These are phyloP conservation scores for Symbiodinium pilosum DNA, from an alignment of 73 alveolate species.

Conservation along the genomic window DNA sequence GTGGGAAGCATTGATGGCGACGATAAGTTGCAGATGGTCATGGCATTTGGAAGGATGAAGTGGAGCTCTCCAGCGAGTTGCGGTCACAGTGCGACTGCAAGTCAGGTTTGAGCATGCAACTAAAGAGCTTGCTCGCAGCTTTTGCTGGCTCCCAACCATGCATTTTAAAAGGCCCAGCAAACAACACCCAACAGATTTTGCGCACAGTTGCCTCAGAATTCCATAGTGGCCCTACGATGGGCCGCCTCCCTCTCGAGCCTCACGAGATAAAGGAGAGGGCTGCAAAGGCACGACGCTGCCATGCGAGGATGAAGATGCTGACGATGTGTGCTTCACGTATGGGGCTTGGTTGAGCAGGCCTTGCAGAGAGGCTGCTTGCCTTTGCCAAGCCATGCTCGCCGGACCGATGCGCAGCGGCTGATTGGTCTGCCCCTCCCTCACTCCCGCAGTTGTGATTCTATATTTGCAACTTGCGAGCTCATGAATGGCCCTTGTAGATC, in stretches of 20 bases:
- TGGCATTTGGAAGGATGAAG: background rate
- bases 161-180: no score
- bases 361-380: constrained; percentile 68
- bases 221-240: background rate
- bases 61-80: background rate
- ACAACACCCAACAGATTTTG: no score
- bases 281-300: background rate
- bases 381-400: constrained; percentile 56
- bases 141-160: no score
- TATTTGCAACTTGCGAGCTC: background rate
- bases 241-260: background rate
- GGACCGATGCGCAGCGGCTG: constrained; percentile 36
- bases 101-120: no score
- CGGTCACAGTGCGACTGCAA: no score
- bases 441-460: no score
- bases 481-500: background rate
- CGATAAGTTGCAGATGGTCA: background rate
- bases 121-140: no score
- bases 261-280: background rate
- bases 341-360: constrained; percentile 6
- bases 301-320: no score
- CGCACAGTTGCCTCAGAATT: no score
- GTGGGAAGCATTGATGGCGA: background rate
- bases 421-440: background rate
- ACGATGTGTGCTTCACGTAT: no score